Conservation (phyloP, 805 yeast species). For the Pichia insulana region DNA sequence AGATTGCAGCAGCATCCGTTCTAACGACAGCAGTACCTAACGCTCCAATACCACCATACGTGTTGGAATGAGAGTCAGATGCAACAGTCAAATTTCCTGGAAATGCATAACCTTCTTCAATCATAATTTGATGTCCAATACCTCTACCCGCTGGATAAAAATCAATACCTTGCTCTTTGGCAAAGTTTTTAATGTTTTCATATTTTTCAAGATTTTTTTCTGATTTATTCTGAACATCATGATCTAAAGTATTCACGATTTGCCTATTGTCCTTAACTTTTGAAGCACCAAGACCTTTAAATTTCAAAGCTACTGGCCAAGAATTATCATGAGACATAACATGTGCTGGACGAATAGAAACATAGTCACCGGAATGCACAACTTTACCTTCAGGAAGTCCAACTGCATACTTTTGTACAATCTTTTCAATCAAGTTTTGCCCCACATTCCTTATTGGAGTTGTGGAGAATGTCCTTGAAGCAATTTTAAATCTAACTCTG, state of each 20-base stretch:
- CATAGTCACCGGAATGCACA: conserved; percentile 89
- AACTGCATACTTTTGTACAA: conserved; percentile 88
- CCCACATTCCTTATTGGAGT: conserved; percentile 28
- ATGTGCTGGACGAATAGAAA: conserved; percentile 88
- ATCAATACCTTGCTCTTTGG: conserved; percentile 83
- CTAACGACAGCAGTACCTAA: conserved; percentile 97
- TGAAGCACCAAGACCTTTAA: conserved; percentile 88
- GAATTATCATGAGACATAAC: conserved; percentile 99
- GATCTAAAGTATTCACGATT: conserved; percentile 93
- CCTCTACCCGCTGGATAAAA: conserved; percentile 99
- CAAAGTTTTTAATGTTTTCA: conserved; percentile 80
- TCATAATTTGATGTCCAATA: conserved; percentile 98
- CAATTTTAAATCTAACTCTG: conserved; percentile 1
- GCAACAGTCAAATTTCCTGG: conserved; percentile 92
- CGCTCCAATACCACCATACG: conserved; percentile 95
- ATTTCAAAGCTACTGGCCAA: conserved; percentile 98
- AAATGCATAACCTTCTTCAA: conserved; percentile 97
- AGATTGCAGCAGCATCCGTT: conserved; percentile 97
- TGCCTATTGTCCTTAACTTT: conserved; percentile 78
- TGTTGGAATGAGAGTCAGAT: conserved; percentile 94
- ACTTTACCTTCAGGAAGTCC: conserved; percentile 67
- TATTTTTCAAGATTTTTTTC: conserved; percentile 87
- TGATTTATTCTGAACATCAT: conserved; percentile 90
- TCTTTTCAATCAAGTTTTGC: conserved; percentile 92
- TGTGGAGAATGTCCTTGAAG: conserved; percentile 15